Evolutionary conservation across 106 monocot species (phyloP), one percentile per base, ranked within the genome.

Genomic region (Dendrobium chrysotoxum): DNA sequence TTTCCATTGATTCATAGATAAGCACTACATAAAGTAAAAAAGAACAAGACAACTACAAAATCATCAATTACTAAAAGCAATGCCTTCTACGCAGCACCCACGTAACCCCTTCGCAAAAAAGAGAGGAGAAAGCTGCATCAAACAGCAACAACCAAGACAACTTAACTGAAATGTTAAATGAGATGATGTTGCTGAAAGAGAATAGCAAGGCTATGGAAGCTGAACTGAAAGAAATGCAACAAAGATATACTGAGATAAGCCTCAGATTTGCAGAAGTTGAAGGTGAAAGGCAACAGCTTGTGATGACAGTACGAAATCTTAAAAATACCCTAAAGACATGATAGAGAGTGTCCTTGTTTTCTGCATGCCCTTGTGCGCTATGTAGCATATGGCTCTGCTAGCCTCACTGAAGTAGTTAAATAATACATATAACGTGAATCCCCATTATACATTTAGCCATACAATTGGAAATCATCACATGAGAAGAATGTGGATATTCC

Each of bases 201-300:
- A 80, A 68, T 70, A 96, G 90, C 78, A 53, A 87, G 58, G 77
- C 80, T 18, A 90, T 92, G 88, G 96, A 92, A 80, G 81, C 75
- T 53, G 96, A 96, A 79, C 81, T 96, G 80, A 96, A 92, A 81
- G 93, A 96, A 70, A 88, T 96, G 90, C 96, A 93, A 83, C 87
- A 92, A 81, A 91, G 96, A 82, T 96, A 96, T 80, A 92, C 93
- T 7, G 93, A 93, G 75, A 89, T 93, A 58, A 96, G 96, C 80
- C 88, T 96, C 68, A 96, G 85, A 78, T 96, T 96, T 82, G 96
- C 96, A 46, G 93, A 96, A 83, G 93, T 96, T 7, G 93, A 96
- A 90, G 93, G 91, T 66, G 93, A 96, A 85, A 92, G 96, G 73
- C 96, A 96, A 82, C 89, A 93, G 78, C 96, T 93, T 75, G 96